Percentiles rank a stretch among this genome's conserved stretches.
Conservation (phyloP, 768 basidiomycete genomes). For the Termitomyces sp. region DNA sequence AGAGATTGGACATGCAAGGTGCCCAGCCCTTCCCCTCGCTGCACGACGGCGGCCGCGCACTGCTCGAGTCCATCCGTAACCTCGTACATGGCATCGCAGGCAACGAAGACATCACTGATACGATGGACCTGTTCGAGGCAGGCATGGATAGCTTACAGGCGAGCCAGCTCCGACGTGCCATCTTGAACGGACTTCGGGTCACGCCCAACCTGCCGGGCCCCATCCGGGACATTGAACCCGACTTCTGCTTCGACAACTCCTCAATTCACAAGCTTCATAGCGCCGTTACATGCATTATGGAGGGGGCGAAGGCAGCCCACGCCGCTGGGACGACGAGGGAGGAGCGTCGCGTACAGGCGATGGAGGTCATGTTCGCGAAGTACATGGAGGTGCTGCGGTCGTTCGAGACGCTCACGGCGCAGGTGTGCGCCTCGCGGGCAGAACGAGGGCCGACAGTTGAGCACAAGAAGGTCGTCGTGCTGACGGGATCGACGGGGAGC, state of each 20-base stretch:
- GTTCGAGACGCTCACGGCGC: conserved; percentile 9
- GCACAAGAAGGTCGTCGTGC: conserved; percentile 21
- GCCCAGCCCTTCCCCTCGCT: conserved; percentile 22
- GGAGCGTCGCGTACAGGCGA: conserved; percentile 16
- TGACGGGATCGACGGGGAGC: conserved; percentile 35
- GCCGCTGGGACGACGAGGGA: conserved; percentile 5
- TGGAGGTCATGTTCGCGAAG: conserved; percentile 25
- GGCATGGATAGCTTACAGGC: conserved; percentile 39
- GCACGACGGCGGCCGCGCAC: conserved; percentile 14
- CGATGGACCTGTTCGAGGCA: conserved; percentile 31
- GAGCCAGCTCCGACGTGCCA: conserved; percentile 24
- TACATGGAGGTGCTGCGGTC: conserved; percentile 13
- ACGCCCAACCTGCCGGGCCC: conserved; percentile 17
- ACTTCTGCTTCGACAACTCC: conserved; percentile 27
- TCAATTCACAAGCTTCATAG: conserved; percentile 20
- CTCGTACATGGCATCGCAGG: conserved; percentile 19
- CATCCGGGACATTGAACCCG: conserved; percentile 17
- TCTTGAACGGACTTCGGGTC: conserved; percentile 20
- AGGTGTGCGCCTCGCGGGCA: conserved; percentile 9
- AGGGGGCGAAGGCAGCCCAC: conserved; percentile 7
- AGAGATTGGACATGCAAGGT: conserved; percentile 17
- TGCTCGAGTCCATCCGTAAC: conserved; percentile 17
- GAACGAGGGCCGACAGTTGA: conserved; percentile 2
- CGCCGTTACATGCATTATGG: conserved; percentile 16
- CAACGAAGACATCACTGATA: conserved; percentile 17